Evolutionary conservation across 208 protist species (phyloP).

Genomic region (Crithidia acanthocephali): DNA sequence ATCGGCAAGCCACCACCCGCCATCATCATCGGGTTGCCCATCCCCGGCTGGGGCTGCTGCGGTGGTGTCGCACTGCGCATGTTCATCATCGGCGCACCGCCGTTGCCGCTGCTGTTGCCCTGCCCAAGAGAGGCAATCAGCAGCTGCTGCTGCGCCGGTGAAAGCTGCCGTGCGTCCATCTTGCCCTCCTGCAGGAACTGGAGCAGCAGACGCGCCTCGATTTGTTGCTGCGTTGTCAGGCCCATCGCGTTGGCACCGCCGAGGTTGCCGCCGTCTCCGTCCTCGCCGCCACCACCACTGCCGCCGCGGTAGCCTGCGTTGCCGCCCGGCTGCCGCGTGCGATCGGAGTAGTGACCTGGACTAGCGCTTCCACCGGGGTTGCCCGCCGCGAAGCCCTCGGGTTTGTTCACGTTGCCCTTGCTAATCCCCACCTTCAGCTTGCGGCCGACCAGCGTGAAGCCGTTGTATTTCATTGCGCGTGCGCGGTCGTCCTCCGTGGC

Average conservation of each 20-base stretch:
- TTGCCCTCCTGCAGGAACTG: constrained; percentile 76
- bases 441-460: constrained; percentile 73
- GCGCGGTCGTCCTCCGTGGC: constrained; percentile 75
- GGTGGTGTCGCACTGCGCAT: background rate
- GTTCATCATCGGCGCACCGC: background rate
- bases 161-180: constrained; percentile 69
- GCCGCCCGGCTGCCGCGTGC: constrained; percentile 4
- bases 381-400: constrained; percentile 28
- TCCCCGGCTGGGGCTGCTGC: background rate
- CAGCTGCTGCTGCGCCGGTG: constrained; percentile 56
- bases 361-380: constrained; percentile 22
- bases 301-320: background rate
- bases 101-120: constrained; percentile 2
- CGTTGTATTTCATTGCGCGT: constrained; percentile 88
- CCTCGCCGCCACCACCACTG: background rate
- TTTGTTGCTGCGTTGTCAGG: constrained; percentile 50
- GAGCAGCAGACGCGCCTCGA: constrained; percentile 59
- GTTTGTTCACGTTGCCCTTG: constrained; percentile 81
- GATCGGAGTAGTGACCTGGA: constrained; percentile 3
- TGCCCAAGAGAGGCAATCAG: constrained; percentile 24
- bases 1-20: constrained; percentile 10
- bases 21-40: constrained; percentile 16
- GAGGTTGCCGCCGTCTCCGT: constrained; percentile 1
- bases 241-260: constrained; percentile 17
- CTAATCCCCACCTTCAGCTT: constrained; percentile 87